A percentile compares a stretch with the other conserved stretches of the same genome.
These are phyloP conservation scores for Arthroderma uncinatum DNA, from an alignment of 2,329 filamentous ascomycete species.

Conservation along the genomic window DNA sequence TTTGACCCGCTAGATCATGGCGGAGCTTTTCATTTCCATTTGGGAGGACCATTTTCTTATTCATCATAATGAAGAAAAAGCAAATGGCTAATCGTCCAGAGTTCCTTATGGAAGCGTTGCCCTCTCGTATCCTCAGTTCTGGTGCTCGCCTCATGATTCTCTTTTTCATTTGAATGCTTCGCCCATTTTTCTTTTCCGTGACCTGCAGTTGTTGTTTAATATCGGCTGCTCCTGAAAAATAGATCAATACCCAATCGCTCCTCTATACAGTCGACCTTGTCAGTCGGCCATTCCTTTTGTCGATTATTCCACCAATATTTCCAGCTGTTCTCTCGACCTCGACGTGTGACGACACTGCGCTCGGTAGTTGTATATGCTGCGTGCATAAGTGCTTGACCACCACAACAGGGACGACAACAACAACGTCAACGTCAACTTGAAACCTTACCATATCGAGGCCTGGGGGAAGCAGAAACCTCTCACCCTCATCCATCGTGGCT, in stretches of 20 bases:
- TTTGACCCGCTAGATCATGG: constrained; percentile 4
- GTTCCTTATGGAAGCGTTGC: constrained; percentile 4
- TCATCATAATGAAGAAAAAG: constrained; percentile 5
- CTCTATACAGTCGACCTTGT: neutral
- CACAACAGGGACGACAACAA: neutral
- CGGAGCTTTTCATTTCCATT: constrained; percentile 1
- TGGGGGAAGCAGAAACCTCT: neutral
- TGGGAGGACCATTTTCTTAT: constrained; percentile 5
- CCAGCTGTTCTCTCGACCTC: neutral
- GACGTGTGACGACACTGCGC: neutral
- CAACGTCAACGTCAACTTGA: neutral
- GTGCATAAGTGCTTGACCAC: neutral
- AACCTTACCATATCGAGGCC: neutral
- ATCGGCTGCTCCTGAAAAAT: neutral
- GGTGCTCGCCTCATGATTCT: neutral
- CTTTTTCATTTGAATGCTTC: constrained; percentile 4
- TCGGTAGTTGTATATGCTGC: neutral
- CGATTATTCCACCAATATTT: neutral
- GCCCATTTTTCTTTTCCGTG: constrained; percentile 2
- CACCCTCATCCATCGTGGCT: constrained; percentile 27
- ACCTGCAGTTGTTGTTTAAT: constrained; percentile 1
- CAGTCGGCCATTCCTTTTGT: neutral
- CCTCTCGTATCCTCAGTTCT: constrained; percentile 6
- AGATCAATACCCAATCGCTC: constrained; percentile 4
- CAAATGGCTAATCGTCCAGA: constrained; percentile 3